Evolutionary conservation across 2,329 filamentous ascomycete species (phyloP), one percentile per base, ranked within the genome.

Genomic region (Cladosporium sp.): DNA sequence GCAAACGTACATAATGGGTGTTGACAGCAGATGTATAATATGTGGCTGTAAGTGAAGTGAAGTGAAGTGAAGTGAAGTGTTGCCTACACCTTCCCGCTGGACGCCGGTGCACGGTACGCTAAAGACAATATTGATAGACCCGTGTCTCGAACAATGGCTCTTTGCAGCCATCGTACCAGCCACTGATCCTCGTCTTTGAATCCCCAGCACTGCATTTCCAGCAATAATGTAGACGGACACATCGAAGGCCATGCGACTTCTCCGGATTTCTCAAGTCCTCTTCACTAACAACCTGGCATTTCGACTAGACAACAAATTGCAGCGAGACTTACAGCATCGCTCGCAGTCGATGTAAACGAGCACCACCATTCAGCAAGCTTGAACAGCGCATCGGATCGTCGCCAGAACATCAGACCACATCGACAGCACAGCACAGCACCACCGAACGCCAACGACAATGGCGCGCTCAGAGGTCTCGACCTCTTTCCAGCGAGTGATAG

Each of bases 401-500:
- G n/a, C 6, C 11, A 20, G 9, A 5, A 27, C 22, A 30, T 13
- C 32, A 33, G n/a, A 4, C 12, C 32, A 9, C 9, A 27, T 27
- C 27, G 27, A 40, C 27, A 32, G 8, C 27, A 38, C 45, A 30
- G 6, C 35, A 33, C 18, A 48, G n/a, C 30, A n/a, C n/a, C n/a
- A n/a, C n/a, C n/a, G n/a, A n/a, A n/a, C n/a, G n/a, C 22, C 13
- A n/a, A 35, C 32, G 32, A 39, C 27, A 39, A 48, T 48, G 45
- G 45, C 45, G n/a, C 45, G 45, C 36, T 48, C 45, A 39, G 45
- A 48, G 39, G 45, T 40, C 36, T 48, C 45, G 4, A 48, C 45
- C 2, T 32, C 36, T n/a, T 48, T 48, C 16, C 45, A 48, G 35
- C 55, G 63, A 38, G 68, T 73, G n/a, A 66, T 75, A 38, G 69